Base-by-base conservation (phyloP, 306 rosid species). In the Cucumis melo region DNA sequence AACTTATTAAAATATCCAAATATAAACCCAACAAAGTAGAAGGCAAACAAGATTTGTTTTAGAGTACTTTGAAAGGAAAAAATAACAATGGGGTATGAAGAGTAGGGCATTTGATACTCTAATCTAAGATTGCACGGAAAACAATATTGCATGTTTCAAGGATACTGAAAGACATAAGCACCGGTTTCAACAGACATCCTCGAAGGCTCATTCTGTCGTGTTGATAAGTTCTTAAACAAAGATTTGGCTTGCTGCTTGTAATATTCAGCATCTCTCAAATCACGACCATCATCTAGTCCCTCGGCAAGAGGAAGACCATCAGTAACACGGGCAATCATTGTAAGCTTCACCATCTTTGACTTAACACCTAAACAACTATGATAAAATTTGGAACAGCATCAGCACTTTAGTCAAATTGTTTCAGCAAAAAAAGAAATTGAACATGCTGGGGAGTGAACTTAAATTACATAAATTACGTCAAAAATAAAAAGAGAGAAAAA, bases 111-210 rank as follows among this genome's bases (percentile, higher is more conserved):
- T 65, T 36, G 72, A 38, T 65, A 38, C 72, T 29, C 24, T 7
- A 65, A 65, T 65, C 50, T 57, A 57, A 57, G 29, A 65, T 16
- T 65, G 27, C 73, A 39, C 1, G 8, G 76, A 53, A 64, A 62
- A 1, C 8, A 23, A 17, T 19, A 5, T 41, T n/a, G 61, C 72
- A 51, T 64, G 39, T 74, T 17, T 77, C 68, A 84, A 89, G 96
- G 98, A 94, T 94, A 91, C 97, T 90, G 97, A 81, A 94, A 89
- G 78, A 94, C 42, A 53, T 89, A 94, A 70, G 98, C 96, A 57
- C 97, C 97, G 17, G 89, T 91, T 85, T 94, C 98, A 29, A 94
- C 70, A 5, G 98, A 91, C 98, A 94, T 94, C 89, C 97, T 91
- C 11, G 98, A 94, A 75, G 98, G 83, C 81, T 90, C 97, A 83